Evolutionary conservation across 1,139 yeast genomes (phyloP).

Genomic region (Debaryomyces subglobosus): DNA sequence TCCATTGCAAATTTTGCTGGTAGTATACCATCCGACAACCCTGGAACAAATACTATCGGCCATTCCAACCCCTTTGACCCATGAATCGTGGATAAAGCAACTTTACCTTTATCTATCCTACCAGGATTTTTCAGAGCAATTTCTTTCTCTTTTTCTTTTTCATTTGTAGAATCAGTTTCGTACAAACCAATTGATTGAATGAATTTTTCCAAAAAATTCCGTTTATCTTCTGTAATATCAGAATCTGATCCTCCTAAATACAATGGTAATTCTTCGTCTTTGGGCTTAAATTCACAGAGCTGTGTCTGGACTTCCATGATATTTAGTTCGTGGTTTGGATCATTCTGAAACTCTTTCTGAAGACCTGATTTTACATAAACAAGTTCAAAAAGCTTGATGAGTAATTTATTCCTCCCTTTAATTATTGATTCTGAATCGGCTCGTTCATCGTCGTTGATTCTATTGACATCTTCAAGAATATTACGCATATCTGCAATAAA

Average conservation of each 20-base stretch:
- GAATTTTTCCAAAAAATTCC: constrained; percentile 51
- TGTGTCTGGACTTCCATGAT: constrained; percentile 48
- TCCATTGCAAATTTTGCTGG: constrained; percentile 51
- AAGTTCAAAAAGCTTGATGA: constrained; percentile 24
- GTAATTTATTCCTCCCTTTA: constrained; percentile 11
- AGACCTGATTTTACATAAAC: constrained; percentile 37
- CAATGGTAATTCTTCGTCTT: constrained; percentile 57
- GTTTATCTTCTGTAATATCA: constrained; percentile 22
- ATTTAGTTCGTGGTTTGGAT: constrained; percentile 33
- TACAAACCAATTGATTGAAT: constrained; percentile 65
- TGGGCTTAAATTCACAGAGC: constrained; percentile 48
- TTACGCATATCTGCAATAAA: constrained; percentile 33
- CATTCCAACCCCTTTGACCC: constrained; percentile 94
- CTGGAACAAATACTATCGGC: constrained; percentile 88
- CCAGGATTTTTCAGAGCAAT: not conserved
- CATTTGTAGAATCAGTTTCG: constrained; percentile 26
- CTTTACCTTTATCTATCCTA: constrained; percentile 24
- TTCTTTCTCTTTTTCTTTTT: constrained; percentile 18
- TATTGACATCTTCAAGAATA: constrained; percentile 12
- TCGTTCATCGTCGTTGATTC: constrained; percentile 1
- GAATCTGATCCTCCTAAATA: constrained; percentile 23
- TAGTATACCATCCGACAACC: constrained; percentile 60
- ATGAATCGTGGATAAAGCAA: constrained; percentile 74
- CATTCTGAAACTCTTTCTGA: constrained; percentile 30
- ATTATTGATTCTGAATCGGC: not conserved